These are phyloP conservation scores for Amphichorda felina DNA, from an alignment of 2,329 filamentous ascomycete species.

Conservation along the genomic window DNA sequence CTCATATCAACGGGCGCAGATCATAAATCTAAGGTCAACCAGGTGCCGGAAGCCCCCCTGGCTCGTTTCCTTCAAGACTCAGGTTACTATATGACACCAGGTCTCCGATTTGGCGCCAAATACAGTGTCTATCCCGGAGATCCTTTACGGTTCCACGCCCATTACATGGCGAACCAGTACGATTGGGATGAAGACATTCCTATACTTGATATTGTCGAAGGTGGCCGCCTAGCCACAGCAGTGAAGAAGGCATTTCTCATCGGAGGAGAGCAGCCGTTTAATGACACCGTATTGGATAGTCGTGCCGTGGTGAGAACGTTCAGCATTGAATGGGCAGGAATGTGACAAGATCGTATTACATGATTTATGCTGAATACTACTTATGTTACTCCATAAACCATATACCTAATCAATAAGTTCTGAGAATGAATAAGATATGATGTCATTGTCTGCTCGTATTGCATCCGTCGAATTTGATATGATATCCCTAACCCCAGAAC, in stretches of 20 bases:
- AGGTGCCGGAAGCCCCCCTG: conserved; percentile 36
- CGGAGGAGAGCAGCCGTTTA: conserved; percentile 47
- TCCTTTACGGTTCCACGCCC: conserved; percentile 86
- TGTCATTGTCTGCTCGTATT: no score
- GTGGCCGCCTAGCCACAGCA: conserved; percentile 78
- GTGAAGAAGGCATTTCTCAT: conserved; percentile 94
- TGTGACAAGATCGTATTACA: conserved; percentile 48
- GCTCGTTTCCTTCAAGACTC: conserved; percentile 68
- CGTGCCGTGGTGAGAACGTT: conserved; percentile 53
- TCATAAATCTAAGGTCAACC: conserved; percentile 4
- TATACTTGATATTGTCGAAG: conserved; percentile 73
- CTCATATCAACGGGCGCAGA: conserved; percentile 12
- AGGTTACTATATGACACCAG: conserved; percentile 83
- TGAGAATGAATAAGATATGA: no score
- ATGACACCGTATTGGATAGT: conserved; percentile 11
- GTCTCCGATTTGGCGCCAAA: conserved; percentile 85
- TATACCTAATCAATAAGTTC: background rate
- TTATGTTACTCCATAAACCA: background rate
- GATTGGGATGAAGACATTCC: conserved; percentile 83
- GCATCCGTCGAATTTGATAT: background rate
- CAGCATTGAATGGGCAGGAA: conserved; percentile 87
- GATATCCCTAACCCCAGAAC: conserved; percentile 1
- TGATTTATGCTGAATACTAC: no score
- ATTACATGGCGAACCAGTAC: conserved; percentile 77
- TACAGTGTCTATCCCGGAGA: conserved; percentile 95